Base-by-base conservation (phyloP, 2,329 filamentous ascomycete species). In the Xylariales sp. region DNA sequence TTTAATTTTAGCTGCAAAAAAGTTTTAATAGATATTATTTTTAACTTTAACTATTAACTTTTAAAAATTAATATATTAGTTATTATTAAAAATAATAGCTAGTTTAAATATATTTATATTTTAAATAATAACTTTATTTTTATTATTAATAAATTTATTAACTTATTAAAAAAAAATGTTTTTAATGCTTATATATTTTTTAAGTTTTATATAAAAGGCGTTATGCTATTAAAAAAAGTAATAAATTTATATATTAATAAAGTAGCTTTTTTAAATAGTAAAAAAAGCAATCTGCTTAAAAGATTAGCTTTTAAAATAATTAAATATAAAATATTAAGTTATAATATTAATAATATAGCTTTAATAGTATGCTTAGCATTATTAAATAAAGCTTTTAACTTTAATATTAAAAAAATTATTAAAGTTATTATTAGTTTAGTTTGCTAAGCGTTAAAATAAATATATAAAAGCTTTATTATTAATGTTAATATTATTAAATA, bases 11-110 rank as follows among this genome's bases (percentile, higher is more conserved):
- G n/a, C n/a, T n/a, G n/a, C n/a, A n/a, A n/a, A n/a, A n/a, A n/a
- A n/a, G n/a, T n/a, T n/a, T n/a, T 49, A 49, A 49, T 78, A 79
- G 57, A 18, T 49, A 49, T 23, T 36, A 36, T 36, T 36, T 5
- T 8, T 36, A 36, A 36, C 34, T 36, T 36, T 36, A 36, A 36
- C 34, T 36, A 36, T 36, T 36, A 36, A 36, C 34, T 36, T 36
- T 36, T 36, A 36, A 36, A 36, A 36, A 36, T 36, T 5, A 36
- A 8, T 36, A 36, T 36, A 36, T 36, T 36, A 5, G 8, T 36
- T 36, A 36, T 36, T 36, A 36, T 5, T 36, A 36, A 36, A 36
- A 36, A 36, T 36, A 36, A 5, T 36, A 36, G 34, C 34, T 36
- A 36, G 8, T 36, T 36, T 36, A 36, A 36, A 36, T 36, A 36